A percentile compares a stretch with the other conserved stretches of the same genome.
phyloP scores from a whole-genome alignment of 495 filamentous ascomycete species.

The Jackrogersella minutella region DNA sequence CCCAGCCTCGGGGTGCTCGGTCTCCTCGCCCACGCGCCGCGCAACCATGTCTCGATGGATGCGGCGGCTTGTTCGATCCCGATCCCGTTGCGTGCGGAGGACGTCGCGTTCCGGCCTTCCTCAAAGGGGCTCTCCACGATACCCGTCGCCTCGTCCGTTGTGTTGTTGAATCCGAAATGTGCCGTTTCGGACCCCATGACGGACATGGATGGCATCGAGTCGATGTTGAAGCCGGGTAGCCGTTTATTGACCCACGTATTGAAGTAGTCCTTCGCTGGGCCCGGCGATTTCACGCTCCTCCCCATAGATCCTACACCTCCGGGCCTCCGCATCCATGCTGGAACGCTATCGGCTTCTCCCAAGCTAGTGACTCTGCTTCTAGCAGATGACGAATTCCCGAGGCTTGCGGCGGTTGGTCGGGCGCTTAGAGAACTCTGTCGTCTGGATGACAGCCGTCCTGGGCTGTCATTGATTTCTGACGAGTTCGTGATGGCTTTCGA shows the following conservation, averaged over 20 bases:
- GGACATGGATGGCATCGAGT: conserved; percentile 62
- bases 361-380: conserved; percentile 46
- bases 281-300: conserved; percentile 71
- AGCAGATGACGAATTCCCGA: conserved; percentile 37
- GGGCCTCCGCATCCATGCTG: conserved; percentile 73
- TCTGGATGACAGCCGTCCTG: conserved; percentile 50
- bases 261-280: conserved; percentile 80
- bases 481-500: conserved; percentile 51
- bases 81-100: conserved; percentile 46
- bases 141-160: conserved; percentile 41
- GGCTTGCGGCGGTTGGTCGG: conserved; percentile 37
- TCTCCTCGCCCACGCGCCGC: conserved; percentile 73
- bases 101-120: conserved; percentile 49
- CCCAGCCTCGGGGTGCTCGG: conserved; percentile 58
- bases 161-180: conserved; percentile 56
- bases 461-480: conserved; percentile 47
- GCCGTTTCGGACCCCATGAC: conserved; percentile 59
- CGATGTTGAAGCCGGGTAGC: conserved; percentile 72
- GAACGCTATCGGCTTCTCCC: conserved; percentile 43
- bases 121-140: conserved; percentile 62
- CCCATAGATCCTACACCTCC: conserved; percentile 86
- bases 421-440: conserved; percentile 48
- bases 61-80: conserved; percentile 82
- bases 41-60: conserved; percentile 87
- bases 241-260: conserved; percentile 82